Conservation (phyloP, 169 alveolate genomes). For the Eimeria praecox region DNA sequence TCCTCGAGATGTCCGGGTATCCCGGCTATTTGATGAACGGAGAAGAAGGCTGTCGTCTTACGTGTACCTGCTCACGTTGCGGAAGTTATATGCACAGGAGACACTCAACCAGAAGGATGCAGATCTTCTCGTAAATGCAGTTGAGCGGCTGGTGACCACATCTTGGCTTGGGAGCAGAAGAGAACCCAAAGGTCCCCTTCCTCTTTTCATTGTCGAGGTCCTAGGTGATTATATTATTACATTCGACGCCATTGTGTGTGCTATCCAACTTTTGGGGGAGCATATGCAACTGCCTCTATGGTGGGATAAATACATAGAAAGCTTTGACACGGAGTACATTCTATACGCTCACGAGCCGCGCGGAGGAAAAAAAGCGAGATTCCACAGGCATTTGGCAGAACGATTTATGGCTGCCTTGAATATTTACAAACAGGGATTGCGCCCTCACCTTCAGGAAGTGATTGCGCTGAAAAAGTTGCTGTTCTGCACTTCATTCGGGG, state of each 20-base stretch:
- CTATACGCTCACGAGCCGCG: background rate
- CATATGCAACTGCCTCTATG: background rate
- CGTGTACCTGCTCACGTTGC: background rate
- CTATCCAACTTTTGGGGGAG: background rate
- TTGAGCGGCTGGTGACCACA: background rate
- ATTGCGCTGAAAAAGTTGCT: background rate
- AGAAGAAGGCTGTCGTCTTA: background rate
- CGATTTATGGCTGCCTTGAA: background rate
- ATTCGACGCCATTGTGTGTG: background rate
- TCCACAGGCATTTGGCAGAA: background rate
- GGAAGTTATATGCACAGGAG: background rate
- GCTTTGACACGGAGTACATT: background rate
- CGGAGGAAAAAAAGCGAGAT: background rate
- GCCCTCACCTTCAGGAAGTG: background rate
- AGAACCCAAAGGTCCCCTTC: background rate
- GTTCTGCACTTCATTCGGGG: background rate
- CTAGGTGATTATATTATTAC: background rate
- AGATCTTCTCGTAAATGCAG: background rate
- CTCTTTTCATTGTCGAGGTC: background rate
- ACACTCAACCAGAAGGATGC: background rate
- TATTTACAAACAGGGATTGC: background rate
- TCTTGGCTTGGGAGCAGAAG: background rate
- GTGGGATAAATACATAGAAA: conserved; percentile 27
- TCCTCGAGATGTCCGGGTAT: background rate
- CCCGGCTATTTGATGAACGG: background rate